A percentile compares a stretch with the other conserved stretches of the same genome.
Conservation (phyloP, 768 basidiomycete species). For the Kwoniella mangroviensis region DNA sequence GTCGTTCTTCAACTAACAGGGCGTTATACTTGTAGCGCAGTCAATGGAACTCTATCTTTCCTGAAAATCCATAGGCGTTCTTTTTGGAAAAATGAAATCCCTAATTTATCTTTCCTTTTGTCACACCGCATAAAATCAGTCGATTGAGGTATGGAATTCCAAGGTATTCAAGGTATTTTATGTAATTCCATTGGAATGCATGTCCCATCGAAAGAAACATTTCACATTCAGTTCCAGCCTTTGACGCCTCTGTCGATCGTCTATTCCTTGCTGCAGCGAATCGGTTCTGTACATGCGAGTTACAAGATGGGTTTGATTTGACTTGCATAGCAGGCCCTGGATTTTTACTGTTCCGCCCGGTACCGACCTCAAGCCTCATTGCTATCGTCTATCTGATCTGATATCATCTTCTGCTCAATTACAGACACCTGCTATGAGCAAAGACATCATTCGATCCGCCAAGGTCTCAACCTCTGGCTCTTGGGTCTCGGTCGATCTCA, state of each 20-base stretch:
- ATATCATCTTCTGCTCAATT: not conserved
- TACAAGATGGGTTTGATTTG: not conserved
- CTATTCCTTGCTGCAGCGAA: not conserved
- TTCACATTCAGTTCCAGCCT: constrained; percentile 11
- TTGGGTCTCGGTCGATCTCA: not conserved
- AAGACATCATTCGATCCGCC: too few relatives aligned
- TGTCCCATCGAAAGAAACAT: constrained; percentile 9
- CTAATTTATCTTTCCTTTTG: constrained; percentile 22
- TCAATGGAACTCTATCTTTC: too few relatives aligned
- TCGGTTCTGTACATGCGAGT: not conserved
- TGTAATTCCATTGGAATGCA: not conserved
- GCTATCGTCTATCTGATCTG: constrained; percentile 1
- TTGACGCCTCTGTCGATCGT: constrained; percentile 16
- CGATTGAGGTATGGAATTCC: not conserved
- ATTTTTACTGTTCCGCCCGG: not conserved
- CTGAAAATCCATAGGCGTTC: too few relatives aligned
- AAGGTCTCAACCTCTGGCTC: not conserved
- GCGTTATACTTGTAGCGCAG: too few relatives aligned
- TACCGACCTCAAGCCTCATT: not conserved
- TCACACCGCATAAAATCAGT: constrained; percentile 24
- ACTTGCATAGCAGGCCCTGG: not conserved
- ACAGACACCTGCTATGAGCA: too few relatives aligned
- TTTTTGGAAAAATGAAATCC: not conserved
- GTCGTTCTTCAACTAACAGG: too few relatives aligned
- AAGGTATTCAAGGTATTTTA: not conserved